Percentiles rank a stretch among this genome's conserved stretches.
Evolutionary conservation across 768 basidiomycete genomes (phyloP).

Genomic region (Mycena latifolia): DNA sequence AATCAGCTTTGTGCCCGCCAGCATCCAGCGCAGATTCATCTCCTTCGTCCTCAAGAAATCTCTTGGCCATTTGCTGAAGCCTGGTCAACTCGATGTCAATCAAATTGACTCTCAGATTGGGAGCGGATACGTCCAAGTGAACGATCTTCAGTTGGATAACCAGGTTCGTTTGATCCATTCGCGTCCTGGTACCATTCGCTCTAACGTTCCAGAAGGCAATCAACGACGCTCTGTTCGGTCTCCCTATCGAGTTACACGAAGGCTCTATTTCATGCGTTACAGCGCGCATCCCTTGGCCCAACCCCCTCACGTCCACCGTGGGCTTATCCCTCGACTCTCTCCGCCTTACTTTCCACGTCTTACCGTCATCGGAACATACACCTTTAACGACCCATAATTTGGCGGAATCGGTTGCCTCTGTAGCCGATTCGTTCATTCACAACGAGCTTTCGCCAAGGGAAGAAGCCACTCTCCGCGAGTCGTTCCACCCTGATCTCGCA

Average conservation of each 20-base stretch:
- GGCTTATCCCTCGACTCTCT: constrained; percentile 78
- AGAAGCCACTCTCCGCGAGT: constrained; percentile 77
- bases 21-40: constrained; percentile 89
- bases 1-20: constrained; percentile 76
- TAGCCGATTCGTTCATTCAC: constrained; percentile 89
- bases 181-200: constrained; percentile 33
- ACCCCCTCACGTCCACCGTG: constrained; percentile 81
- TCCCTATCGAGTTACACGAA: constrained; percentile 77
- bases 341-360: constrained; percentile 72
- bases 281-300: constrained; percentile 87
- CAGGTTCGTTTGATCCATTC: constrained; percentile 60
- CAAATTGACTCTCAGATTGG: constrained; percentile 95
- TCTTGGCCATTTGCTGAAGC: constrained; percentile 88
- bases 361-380: constrained; percentile 40
- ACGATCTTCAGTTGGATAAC: constrained; percentile 83
- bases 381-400: constrained; percentile 56
- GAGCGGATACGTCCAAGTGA: constrained; percentile 90
- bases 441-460: constrained; percentile 82
- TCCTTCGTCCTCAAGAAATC: constrained; percentile 89
- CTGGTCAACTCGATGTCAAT: constrained; percentile 88
- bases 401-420: constrained; percentile 83
- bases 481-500: constrained; percentile 64
- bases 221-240: constrained; percentile 71
- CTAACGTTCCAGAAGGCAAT: constrained; percentile 68
- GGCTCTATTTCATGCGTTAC: constrained; percentile 83